Evolutionary conservation across 495 filamentous ascomycete species (phyloP).

Genomic region (Talaromyces borbonicus): DNA sequence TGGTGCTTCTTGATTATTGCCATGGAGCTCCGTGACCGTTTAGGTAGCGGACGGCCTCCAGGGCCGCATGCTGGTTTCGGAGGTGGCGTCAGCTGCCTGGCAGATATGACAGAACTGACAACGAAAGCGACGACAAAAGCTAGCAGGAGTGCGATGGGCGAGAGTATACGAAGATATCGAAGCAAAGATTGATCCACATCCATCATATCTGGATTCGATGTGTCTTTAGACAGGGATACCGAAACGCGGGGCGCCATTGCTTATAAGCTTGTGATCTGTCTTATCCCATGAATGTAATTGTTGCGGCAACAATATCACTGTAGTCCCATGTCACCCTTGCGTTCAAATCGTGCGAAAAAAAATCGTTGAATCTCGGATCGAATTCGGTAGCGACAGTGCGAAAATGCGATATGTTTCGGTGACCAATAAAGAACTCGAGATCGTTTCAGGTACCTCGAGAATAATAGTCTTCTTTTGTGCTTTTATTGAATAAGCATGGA

Average conservation of each 20-base stretch:
- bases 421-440: too few species aligned
- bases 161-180: slow-evolving; percentile 46
- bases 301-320: background rate
- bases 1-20: slow-evolving; percentile 23
- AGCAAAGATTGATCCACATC: slow-evolving; percentile 34
- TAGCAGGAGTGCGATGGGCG: slow-evolving; percentile 55
- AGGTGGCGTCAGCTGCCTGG: slow-evolving; percentile 33
- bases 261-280: background rate
- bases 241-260: slow-evolving; percentile 7
- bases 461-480: too few species aligned
- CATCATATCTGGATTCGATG: background rate
- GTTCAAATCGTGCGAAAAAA: background rate
- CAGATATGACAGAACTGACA: slow-evolving; percentile 47
- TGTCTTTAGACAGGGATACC: background rate
- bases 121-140: slow-evolving; percentile 60
- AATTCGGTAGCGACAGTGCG: slow-evolving; percentile 12
- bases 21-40: slow-evolving; percentile 32
- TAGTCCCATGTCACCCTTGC: slow-evolving; percentile 8
- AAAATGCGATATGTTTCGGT: slow-evolving; percentile 13
- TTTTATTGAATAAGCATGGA: too few species aligned
- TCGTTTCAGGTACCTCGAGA: too few species aligned
- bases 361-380: background rate
- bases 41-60: slow-evolving; percentile 72
- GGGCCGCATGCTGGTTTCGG: slow-evolving; percentile 44
- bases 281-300: slow-evolving; percentile 2